Evolutionary conservation across 1,284 basidiomycete genomes (phyloP).

Genomic region (Ustanciosporium gigantosporum): DNA sequence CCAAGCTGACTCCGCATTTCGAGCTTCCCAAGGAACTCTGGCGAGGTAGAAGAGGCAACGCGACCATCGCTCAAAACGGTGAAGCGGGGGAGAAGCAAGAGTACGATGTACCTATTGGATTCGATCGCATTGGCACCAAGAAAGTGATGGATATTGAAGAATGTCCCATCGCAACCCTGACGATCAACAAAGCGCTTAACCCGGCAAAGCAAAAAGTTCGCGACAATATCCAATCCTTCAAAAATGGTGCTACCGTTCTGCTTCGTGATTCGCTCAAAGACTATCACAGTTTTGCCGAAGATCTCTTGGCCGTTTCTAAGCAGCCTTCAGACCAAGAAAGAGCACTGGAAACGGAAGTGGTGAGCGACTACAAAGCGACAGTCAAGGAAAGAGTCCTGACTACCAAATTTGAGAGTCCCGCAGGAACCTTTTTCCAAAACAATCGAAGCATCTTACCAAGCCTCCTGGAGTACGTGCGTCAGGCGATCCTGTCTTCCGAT

Average conservation of each 20-base stretch:
- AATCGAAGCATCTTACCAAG: conserved; percentile 89
- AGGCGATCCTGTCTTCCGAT: conserved; percentile 21
- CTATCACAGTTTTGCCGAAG: conserved; percentile 33
- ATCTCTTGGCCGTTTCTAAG: conserved; percentile 7
- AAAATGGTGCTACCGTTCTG: conserved; percentile 85
- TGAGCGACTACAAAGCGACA: conserved; percentile 78
- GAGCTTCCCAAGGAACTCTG: conserved; percentile 71
- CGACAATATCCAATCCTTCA: conserved; percentile 79
- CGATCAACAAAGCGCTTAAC: conserved; percentile 74
- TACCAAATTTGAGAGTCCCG: conserved; percentile 83
- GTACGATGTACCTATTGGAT: conserved; percentile 81
- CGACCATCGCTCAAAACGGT: conserved; percentile 23
- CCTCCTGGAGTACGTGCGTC: conserved; percentile 77
- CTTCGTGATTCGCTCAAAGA: conserved; percentile 79
- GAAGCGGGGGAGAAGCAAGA: conserved; percentile 58
- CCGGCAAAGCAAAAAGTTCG: conserved; percentile 72
- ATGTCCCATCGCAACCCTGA: conserved; percentile 85
- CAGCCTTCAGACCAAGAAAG: conserved; percentile 6
- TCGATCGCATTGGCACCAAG: conserved; percentile 77
- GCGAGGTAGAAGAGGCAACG: conserved; percentile 50
- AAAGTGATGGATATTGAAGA: conserved; percentile 93
- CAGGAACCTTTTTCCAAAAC: conserved; percentile 89
- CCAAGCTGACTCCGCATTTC: conserved; percentile 97
- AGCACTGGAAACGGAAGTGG: conserved; percentile 49
- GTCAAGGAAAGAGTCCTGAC: conserved; percentile 83